Conservation (phyloP, 1,284 basidiomycete genomes). For the Ganoderma sinense region DNA sequence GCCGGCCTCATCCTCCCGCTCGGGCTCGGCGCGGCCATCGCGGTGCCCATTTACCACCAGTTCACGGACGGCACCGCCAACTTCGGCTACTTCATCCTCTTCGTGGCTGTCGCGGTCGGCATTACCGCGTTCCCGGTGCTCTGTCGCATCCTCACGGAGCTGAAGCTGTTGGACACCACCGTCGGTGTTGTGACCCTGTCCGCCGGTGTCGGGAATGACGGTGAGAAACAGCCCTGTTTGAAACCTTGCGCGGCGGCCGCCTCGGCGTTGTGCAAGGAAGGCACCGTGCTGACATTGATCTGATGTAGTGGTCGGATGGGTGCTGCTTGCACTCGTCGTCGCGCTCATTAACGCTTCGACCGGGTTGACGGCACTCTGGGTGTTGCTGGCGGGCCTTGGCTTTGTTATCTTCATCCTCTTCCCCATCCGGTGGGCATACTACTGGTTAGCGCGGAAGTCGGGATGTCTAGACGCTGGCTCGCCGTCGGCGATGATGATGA, state of each 20-base stretch:
- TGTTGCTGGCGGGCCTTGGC: constrained; percentile 63
- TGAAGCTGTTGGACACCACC: constrained; percentile 60
- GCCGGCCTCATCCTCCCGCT: constrained; percentile 72
- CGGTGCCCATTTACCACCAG: constrained; percentile 67
- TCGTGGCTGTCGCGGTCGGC: constrained; percentile 68
- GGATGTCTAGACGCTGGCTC: constrained; percentile 78
- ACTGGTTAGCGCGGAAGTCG: constrained; percentile 72
- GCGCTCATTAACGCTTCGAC: constrained; percentile 67
- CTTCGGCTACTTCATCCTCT: constrained; percentile 76
- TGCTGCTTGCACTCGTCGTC: constrained; percentile 62
- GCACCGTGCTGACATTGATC: constrained; percentile 1
- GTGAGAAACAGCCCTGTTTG: constrained; percentile 21
- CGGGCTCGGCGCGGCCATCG: constrained; percentile 69
- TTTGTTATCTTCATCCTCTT: constrained; percentile 69
- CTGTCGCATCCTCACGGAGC: constrained; percentile 63
- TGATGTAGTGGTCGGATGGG: constrained; percentile 52
- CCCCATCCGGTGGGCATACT: constrained; percentile 71
- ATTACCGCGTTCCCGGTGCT: constrained; percentile 77
- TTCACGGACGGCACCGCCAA: constrained; percentile 61
- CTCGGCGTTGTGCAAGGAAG: no score
- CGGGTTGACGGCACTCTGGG: constrained; percentile 67
- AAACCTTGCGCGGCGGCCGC: no score
- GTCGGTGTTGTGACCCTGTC: constrained; percentile 75
- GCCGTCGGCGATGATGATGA: constrained; percentile 84
- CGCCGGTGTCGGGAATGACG: constrained; percentile 78